phyloP scores from a whole-genome alignment of 2,329 filamentous ascomycete species.

The Fusarium mundagurra region DNA sequence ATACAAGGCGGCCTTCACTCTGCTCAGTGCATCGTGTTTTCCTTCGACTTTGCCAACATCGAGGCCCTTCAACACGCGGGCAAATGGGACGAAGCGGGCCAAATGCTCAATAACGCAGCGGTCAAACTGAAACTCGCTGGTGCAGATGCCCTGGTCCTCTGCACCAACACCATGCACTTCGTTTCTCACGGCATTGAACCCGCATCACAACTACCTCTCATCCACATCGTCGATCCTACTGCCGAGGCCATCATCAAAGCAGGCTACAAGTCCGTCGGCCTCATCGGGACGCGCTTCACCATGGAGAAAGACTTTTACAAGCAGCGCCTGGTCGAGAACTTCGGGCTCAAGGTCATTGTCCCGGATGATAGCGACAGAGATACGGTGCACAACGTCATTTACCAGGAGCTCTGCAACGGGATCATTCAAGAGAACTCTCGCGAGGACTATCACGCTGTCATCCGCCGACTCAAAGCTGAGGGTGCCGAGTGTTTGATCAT shows the following conservation, averaged over 20 bases:
- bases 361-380: slow-evolving; percentile 5
- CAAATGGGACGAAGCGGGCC: slow-evolving; percentile 28
- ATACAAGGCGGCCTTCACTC: slow-evolving; percentile 39
- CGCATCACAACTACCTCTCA: slow-evolving; percentile 23
- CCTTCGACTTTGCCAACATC: slow-evolving; percentile 41
- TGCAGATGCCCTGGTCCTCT: slow-evolving; percentile 38
- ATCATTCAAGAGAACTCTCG: slow-evolving; percentile 26
- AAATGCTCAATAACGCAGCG: slow-evolving; percentile 27
- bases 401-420: slow-evolving; percentile 36
- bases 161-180: slow-evolving; percentile 43
- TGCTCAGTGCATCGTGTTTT: slow-evolving; percentile 33
- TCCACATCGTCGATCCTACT: slow-evolving; percentile 41
- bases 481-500: slow-evolving; percentile 40
- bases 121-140: slow-evolving; percentile 25
- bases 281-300: slow-evolving; percentile 38
- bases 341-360: slow-evolving; percentile 17
- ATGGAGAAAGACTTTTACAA: slow-evolving; percentile 43
- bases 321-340: slow-evolving; percentile 9
- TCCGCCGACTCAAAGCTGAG: slow-evolving; percentile 1
- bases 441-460: slow-evolving; percentile 16
- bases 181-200: slow-evolving; percentile 22
- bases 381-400: slow-evolving; percentile 32
- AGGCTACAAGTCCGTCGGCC: slow-evolving; percentile 22
- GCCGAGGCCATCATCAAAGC: slow-evolving; percentile 21
- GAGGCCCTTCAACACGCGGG: slow-evolving; percentile 27